These are phyloP conservation scores for Micractinium conductrix DNA, from an alignment of 139 green algal genomes.

Conservation along the genomic window DNA sequence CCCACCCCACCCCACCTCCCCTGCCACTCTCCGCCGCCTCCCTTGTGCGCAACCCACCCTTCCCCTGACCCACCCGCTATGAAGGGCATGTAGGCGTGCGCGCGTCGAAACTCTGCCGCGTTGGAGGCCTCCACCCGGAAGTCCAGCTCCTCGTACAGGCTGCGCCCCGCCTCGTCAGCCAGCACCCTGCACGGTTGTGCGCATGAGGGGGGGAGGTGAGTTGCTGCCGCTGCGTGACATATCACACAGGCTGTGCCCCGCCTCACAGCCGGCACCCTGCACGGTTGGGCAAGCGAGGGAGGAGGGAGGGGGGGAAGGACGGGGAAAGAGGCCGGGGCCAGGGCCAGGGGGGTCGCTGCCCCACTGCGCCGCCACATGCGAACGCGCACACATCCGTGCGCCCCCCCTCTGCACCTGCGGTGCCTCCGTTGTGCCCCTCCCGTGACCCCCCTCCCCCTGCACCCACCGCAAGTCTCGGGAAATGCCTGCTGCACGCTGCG, in stretches of 20 bases:
- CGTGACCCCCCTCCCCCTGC: too few species aligned
- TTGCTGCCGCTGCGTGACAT: background rate
- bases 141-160: slow-evolving; percentile 94
- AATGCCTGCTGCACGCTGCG: slow-evolving; percentile 42
- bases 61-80: slow-evolving; percentile 29
- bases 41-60: too few species aligned
- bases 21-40: too few species aligned
- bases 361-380: too few species aligned
- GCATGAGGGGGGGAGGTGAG: background rate
- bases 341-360: too few species aligned
- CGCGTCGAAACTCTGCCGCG: slow-evolving; percentile 82
- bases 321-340: too few species aligned
- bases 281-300: background rate
- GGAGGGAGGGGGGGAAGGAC: background rate
- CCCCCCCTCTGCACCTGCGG: background rate
- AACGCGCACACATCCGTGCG: too few species aligned
- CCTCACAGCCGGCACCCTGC: too few species aligned
- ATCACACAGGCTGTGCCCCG: background rate
- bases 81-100: slow-evolving; percentile 72
- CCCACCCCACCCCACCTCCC: too few species aligned
- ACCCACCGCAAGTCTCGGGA: slow-evolving; percentile 32
- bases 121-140: slow-evolving; percentile 91
- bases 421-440: too few species aligned
- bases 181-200: slow-evolving; percentile 46
- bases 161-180: slow-evolving; percentile 90